Evolutionary conservation across 805 yeast genomes (phyloP).

Genomic region (Wickerhamomyces strasburgensis): DNA sequence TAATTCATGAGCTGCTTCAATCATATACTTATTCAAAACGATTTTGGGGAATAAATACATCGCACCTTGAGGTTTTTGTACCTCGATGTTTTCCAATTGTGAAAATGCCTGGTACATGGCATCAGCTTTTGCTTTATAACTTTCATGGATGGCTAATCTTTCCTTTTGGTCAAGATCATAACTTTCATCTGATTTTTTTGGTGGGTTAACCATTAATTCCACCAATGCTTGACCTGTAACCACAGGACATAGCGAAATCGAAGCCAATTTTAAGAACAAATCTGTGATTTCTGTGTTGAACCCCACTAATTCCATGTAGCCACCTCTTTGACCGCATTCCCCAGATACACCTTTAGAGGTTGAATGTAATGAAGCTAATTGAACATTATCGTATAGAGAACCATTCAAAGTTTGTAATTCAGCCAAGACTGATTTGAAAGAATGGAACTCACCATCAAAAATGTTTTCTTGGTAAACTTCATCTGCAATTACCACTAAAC

Average conservation of each 20-base stretch:
- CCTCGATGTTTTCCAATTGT: constrained; percentile 73
- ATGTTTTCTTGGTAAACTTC: constrained; percentile 97
- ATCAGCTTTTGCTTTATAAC: constrained; percentile 59
- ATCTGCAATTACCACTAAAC: constrained; percentile 88
- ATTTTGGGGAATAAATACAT: constrained; percentile 93
- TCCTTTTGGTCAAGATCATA: constrained; percentile 64
- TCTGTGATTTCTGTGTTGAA: constrained; percentile 65
- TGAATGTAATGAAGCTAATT: constrained; percentile 92
- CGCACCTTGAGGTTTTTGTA: constrained; percentile 94
- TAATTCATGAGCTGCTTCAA: constrained; percentile 50
- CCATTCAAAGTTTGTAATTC: constrained; percentile 48
- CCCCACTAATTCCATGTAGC: constrained; percentile 92
- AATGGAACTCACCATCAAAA: constrained; percentile 73
- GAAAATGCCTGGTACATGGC: constrained; percentile 65
- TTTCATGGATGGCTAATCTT: constrained; percentile 52
- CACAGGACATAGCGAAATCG: constrained; percentile 89
- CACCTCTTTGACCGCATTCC: constrained; percentile 99
- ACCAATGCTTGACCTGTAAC: constrained; percentile 93
- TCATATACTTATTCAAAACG: constrained; percentile 58
- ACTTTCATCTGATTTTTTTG: constrained; percentile 70
- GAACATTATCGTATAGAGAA: constrained; percentile 62
- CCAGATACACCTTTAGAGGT: constrained; percentile 97
- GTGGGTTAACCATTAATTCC: constrained; percentile 93
- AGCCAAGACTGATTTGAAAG: constrained; percentile 76
- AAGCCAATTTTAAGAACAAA: constrained; percentile 77